These are phyloP conservation scores for Suillus lakei DNA, from an alignment of 768 basidiomycete species.

Conservation along the genomic window DNA sequence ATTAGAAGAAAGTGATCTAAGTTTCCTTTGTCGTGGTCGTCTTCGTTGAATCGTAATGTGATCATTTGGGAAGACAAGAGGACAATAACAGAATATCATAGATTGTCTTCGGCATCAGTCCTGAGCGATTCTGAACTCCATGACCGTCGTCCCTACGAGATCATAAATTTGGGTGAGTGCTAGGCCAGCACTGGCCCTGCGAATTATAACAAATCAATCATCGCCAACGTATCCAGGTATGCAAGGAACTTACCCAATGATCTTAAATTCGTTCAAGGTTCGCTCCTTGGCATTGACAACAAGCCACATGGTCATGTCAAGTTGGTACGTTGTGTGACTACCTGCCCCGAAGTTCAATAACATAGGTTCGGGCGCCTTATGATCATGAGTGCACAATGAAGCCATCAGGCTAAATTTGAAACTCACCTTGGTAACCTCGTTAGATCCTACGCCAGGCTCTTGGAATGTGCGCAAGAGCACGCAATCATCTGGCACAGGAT, in stretches of 20 bases:
- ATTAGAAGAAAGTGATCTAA: too few species aligned
- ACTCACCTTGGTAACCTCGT: neutral
- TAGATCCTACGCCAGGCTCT: constrained; percentile 2
- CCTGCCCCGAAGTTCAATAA: constrained; percentile 37
- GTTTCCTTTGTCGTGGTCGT: too few species aligned
- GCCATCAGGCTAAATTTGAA: neutral
- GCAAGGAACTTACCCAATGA: neutral
- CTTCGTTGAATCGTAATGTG: too few species aligned
- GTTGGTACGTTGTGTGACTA: neutral
- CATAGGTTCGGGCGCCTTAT: constrained; percentile 46
- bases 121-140: neutral
- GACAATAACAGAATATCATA: too few species aligned
- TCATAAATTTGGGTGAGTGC: neutral
- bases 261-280: neutral
- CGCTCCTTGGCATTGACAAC: neutral
- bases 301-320: neutral
- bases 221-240: neutral
- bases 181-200: neutral
- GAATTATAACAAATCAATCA: neutral
- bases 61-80: too few species aligned
- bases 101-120: neutral
- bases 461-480: constrained; percentile 19
- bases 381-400: constrained; percentile 13
- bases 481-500: constrained; percentile 21
- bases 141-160: neutral